Percentiles rank a stretch among this genome's conserved stretches.
Evolutionary conservation across 2,329 filamentous ascomycete species (phyloP).

Genomic region (Lachnellula suecica): DNA sequence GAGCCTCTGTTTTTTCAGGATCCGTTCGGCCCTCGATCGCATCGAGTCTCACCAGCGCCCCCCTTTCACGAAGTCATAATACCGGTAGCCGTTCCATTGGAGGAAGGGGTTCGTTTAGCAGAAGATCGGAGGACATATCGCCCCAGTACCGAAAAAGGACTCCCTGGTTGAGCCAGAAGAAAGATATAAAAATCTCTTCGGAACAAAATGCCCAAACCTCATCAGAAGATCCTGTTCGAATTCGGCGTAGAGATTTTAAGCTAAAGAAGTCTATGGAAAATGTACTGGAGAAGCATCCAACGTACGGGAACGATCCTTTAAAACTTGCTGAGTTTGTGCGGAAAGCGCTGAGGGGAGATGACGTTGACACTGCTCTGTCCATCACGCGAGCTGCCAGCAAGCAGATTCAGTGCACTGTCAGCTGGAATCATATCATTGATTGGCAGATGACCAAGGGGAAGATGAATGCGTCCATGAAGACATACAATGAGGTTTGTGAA

Average conservation of each 20-base stretch:
- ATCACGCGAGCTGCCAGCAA: conserved; percentile 70
- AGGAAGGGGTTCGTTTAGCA: no score
- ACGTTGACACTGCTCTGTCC: conserved; percentile 65
- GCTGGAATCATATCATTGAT: conserved; percentile 86
- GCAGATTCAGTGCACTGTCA: conserved; percentile 63
- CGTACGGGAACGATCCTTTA: conserved; percentile 57
- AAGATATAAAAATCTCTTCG: neutral
- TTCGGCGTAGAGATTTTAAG: conserved; percentile 5
- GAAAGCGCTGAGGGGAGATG: conserved; percentile 55
- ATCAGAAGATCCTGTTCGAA: no score
- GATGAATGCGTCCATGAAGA: conserved; percentile 66
- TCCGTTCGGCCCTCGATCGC: conserved; percentile 1
- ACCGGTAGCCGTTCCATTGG: no score
- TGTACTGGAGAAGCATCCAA: conserved; percentile 20
- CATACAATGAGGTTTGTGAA: conserved; percentile 77
- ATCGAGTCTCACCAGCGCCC: conserved; percentile 1
- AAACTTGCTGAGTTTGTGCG: conserved; percentile 70
- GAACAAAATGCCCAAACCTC: no score
- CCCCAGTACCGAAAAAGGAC: neutral
- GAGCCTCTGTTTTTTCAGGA: conserved; percentile 17
- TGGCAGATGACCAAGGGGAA: conserved; percentile 63
- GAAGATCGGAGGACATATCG: neutral
- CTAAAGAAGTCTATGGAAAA: conserved; percentile 2
- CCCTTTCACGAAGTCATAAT: conserved; percentile 12
- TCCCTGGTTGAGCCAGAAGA: neutral